Base-by-base conservation (phyloP, 2,329 filamentous ascomycete species). In the Cordyceps cicadae region DNA sequence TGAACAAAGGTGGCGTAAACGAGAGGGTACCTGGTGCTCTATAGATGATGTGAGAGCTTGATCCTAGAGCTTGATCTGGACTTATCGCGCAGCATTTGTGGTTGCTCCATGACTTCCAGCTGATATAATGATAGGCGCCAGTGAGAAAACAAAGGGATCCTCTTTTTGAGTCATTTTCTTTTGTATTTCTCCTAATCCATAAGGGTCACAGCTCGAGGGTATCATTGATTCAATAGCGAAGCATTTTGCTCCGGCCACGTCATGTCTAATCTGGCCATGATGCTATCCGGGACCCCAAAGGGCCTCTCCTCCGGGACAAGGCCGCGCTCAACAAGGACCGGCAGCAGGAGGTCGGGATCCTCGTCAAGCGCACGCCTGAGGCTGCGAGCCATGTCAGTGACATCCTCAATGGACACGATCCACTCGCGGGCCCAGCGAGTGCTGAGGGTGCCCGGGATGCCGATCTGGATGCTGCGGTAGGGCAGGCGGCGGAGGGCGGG, bases 381-480 rank as follows among this genome's bases (percentile, higher is more conserved):
- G 61, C 74, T 68, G 54, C 73, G 71, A 57, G 83, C 83, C 62
- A 67, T 74, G 21, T 77, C 77, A 3, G 83, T 87, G 3, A 86
- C 81, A 73, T 87, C 84, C 58, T 81, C 76, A 60, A 87, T 83
- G 5, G 71, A 72, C 5, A 77, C 70, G 64, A 86, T 81, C 75
- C 79, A 80, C 48, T 81, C 73, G 43, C 76, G 72, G 3, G 77
- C 72, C 77, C 80, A 85, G 32, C 66, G 70, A 32, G 70, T 68
- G 39, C 77, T 77, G 56, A 83, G 64, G 1, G 68, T 69, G 2
- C 70, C 75, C 1, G 79, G 77, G n/a, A 87, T 78, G 1, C 84
- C 84, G 63, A 87, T 81, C 73, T 87, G 84, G 34, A 87, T 82
- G 66, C 81, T 85, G 48, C 84, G 72, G 66, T 82, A 77, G 8